Evolutionary conservation across 768 basidiomycete genomes (phyloP), one percentile per base, ranked within the genome.

Genomic region (Cyclocybe aegerita): DNA sequence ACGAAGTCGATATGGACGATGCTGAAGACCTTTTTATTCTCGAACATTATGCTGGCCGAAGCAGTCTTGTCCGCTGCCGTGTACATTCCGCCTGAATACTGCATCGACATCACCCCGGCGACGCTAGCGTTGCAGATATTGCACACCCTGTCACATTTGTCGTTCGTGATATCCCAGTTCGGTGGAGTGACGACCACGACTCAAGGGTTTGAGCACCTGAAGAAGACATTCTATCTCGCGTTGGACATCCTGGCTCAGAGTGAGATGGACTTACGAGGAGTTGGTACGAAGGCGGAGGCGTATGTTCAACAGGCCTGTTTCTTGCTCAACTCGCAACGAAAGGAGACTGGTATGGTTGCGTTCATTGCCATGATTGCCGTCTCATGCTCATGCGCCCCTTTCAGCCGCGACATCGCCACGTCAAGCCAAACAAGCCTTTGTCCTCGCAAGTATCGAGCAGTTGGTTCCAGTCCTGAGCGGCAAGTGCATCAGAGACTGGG

Each of bases 141-240:
- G 0, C 73, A 75, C 23, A 79, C 78, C 0, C 74, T 93, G 9
- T 82, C 79, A 9, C 78, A 83, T 60, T 72, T 92, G 14, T 82
- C 90, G 2, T 90, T 90, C 59, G 78, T 93, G 42, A 81, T 93
- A 7, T 81, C 85, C 7, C 82, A 87, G 58, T 92, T 93, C 56
- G 92, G 92, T 2, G 88, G 89, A 7, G 75, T 88, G 17, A 77
- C 81, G 3, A 76, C 78, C 1, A 75, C 78, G 1, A 65, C 75
- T 11, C 75, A 75, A 15, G 81, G 85, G 2, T 88, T 95, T 60
- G 60, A 74, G 23, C 88, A 93, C 59, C 75, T 93, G 37, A 85
- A 86, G 57, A 82, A 81, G 58, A 80, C 78, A 1, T 88, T 90
- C 57, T 92, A 89, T 63, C 77, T 86, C 30, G 82, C 90, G 1